Evolutionary conservation across 257 asterid genomes (phyloP), one percentile per base, ranked within the genome.

Genomic region (Gentiana dahurica): DNA sequence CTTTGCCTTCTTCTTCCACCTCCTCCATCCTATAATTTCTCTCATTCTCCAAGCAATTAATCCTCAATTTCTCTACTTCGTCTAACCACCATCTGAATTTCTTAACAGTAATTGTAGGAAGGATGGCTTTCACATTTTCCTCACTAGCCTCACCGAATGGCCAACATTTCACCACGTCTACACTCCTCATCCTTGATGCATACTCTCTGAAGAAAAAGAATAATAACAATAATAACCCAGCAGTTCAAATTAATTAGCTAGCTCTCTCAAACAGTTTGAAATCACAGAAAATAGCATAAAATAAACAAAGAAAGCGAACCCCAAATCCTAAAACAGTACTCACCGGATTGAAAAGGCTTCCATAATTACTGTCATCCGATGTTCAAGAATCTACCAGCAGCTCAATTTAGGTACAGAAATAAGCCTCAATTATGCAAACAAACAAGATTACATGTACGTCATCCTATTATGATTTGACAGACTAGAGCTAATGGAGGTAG

Each of bases 41-140:
- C 49, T 50, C 49, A 11, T 48, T 41, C 4, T 15, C 36, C 41
- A 35, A 55, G 9, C 60, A 55, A 24, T 63, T 53, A 1, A 65
- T 57, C 34, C 9, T 59, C 12, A 53, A 12, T 33, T 32, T 34
- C 8, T 72, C 57, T 36, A 83, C 68, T 62, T 66, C 79, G 63
- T 81, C 80, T 33, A 68, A 41, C 95, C 95, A 86, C 93, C 89
- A 86, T 8, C 73, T 69, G 78, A 83, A 86, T 72, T 76, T 81
- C 76, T 77, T 70, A 61, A 77, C 69, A 12, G 73, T 60, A 63
- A 86, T 83, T 0, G 93, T 82, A 57, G 95, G 89, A 51, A 86
- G 79, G 63, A 68, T 51, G 2, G 82, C 71, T 49, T 61, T 61
- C 6, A 75, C 73, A 44, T 64, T 55, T 36, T 68, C 73, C 46